A percentile compares a stretch with the other conserved stretches of the same genome.
Evolutionary conservation across 2,329 filamentous ascomycete genomes (phyloP).

Genomic region (Orbilia ellipsospora): DNA sequence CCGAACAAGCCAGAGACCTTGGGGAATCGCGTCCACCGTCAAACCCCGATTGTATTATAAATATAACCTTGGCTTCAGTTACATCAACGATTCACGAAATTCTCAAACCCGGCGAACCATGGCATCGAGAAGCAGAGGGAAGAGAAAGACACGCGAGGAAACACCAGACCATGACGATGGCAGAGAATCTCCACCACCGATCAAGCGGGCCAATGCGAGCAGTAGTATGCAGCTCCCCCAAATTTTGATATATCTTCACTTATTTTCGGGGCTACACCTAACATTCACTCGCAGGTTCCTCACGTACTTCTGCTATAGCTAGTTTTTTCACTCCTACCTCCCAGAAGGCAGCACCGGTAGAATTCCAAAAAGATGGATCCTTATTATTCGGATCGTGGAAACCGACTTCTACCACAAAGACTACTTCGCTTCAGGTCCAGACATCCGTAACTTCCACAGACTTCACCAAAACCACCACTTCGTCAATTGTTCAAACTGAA

Average conservation of each 20-base stretch:
- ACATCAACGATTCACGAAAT: neutral
- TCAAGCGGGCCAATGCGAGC: constrained; percentile 21
- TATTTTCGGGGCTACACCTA: neutral
- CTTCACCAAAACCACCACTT: constrained; percentile 5
- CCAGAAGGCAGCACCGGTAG: constrained; percentile 34
- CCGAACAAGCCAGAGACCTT: neutral
- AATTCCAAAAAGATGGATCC: constrained; percentile 29
- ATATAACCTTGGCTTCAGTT: neutral
- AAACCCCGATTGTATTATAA: neutral
- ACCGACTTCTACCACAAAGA: constrained; percentile 12
- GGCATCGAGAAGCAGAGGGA: constrained; percentile 32
- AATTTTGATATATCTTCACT: neutral
- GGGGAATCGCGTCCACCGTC: neutral
- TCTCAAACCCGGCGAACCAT: constrained; percentile 28
- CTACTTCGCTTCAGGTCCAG: constrained; percentile 3
- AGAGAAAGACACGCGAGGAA: constrained; percentile 44
- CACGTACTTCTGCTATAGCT: constrained; percentile 13
- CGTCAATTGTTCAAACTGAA: constrained; percentile 5
- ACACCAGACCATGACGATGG: constrained; percentile 40
- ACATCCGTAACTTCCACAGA: neutral
- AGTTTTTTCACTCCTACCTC: constrained; percentile 48
- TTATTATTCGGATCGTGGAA: constrained; percentile 35
- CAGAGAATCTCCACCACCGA: constrained; percentile 37
- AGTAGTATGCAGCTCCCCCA: neutral
- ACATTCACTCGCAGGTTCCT: neutral